A percentile compares a stretch with the other conserved stretches of the same genome.
Evolutionary conservation across 495 filamentous ascomycete genomes (phyloP).

Genomic region (Lepraria neglecta): DNA sequence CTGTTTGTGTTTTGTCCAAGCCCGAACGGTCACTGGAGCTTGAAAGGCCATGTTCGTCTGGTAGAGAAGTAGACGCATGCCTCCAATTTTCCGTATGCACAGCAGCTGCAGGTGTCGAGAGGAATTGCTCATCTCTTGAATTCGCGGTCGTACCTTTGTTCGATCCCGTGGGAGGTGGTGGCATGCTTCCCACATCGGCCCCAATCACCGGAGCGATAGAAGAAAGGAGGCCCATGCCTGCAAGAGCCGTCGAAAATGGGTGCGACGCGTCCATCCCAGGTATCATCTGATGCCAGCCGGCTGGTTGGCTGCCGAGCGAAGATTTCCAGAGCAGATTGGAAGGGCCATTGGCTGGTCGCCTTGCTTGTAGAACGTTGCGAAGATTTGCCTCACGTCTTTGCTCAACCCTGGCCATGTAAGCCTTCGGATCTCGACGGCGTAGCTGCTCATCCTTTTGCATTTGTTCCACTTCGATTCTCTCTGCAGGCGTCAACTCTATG

Average conservation of each 20-base stretch:
- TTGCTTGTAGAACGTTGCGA: not conserved
- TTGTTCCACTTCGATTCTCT: constrained; percentile 42
- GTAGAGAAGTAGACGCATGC: not conserved
- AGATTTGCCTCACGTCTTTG: not conserved
- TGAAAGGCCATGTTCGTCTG: not conserved
- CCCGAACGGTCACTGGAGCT: not conserved
- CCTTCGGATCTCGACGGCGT: constrained; percentile 41
- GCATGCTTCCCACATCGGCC: not conserved
- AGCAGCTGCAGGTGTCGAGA: not conserved
- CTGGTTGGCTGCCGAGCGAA: not conserved
- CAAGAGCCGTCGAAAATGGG: not conserved
- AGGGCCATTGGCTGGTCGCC: not conserved
- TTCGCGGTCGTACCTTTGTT: not conserved
- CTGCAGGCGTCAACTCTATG: constrained; percentile 51
- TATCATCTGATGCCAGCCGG: not conserved
- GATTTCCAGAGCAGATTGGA: not conserved
- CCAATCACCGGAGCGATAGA: not conserved
- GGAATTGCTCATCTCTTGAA: not conserved
- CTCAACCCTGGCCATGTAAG: constrained; percentile 28
- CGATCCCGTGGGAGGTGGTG: not conserved
- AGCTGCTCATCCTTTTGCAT: constrained; percentile 41
- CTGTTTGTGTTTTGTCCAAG: not conserved
- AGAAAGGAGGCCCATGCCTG: not conserved
- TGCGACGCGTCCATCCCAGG: not conserved
- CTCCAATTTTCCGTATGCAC: not conserved